A percentile compares a stretch with the other conserved stretches of the same genome.
These are phyloP conservation scores for Xylariomycetidae sp. DNA, from an alignment of 2,329 filamentous ascomycete species.

Conservation along the genomic window DNA sequence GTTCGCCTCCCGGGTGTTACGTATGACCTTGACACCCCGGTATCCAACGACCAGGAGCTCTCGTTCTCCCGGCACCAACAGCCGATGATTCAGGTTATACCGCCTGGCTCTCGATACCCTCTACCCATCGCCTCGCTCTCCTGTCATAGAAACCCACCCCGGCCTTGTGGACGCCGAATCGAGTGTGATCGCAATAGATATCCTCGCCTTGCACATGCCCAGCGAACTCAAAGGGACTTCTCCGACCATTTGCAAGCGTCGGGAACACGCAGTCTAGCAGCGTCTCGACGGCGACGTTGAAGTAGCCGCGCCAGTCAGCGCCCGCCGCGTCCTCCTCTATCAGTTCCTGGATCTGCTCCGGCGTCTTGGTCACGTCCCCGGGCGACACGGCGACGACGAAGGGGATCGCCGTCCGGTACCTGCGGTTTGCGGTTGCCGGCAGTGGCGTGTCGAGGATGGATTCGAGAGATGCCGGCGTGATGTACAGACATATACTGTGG, in stretches of 20 bases:
- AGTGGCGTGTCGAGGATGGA: constrained; percentile 11
- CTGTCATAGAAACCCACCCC: constrained; percentile 6
- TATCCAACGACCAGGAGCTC: too few species aligned
- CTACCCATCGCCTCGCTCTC: constrained; percentile 3
- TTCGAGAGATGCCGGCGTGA: constrained; percentile 8
- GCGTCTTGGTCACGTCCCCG: constrained; percentile 1
- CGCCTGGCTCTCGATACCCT: too few species aligned
- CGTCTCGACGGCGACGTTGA: constrained; percentile 12
- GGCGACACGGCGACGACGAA: constrained; percentile 11
- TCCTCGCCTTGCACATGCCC: constrained; percentile 9
- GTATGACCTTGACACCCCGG: too few species aligned
- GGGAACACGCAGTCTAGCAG: constrained; percentile 9
- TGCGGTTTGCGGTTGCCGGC: constrained; percentile 6
- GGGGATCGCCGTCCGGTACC: constrained; percentile 10
- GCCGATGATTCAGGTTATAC: too few species aligned
- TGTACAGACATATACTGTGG: constrained; percentile 9
- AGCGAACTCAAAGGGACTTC: constrained; percentile 7
- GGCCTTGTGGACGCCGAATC: constrained; percentile 11
- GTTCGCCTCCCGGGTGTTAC: too few species aligned
- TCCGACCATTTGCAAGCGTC: constrained; percentile 4
- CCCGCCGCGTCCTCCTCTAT: constrained; percentile 7
- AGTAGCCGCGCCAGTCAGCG: constrained; percentile 11
- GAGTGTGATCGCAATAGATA: constrained; percentile 10
- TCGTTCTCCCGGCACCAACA: too few species aligned
- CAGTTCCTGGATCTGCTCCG: constrained; percentile 1